Conservation (phyloP, 1,139 yeast species). For the Scheffersomyces cryptocercus region DNA sequence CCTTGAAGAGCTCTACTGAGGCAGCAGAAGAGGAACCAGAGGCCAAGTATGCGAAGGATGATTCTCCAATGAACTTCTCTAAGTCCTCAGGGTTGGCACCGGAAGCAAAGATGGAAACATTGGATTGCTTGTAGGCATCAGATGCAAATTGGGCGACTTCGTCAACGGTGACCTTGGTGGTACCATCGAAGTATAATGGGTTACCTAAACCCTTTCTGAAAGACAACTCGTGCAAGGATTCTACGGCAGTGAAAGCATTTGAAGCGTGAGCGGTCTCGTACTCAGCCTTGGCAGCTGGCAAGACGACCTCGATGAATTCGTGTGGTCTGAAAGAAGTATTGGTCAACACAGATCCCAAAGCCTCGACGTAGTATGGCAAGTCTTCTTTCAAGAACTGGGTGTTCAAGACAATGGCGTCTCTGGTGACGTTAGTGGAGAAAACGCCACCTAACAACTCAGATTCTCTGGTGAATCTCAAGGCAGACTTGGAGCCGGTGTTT, state of each 20-base stretch:
- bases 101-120: conserved; percentile 69
- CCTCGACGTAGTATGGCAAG: conserved; percentile 89
- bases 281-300: conserved; percentile 74
- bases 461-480: conserved; percentile 92
- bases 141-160: conserved; percentile 70
- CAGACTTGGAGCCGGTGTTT: conserved; percentile 82
- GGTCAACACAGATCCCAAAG: conserved; percentile 75
- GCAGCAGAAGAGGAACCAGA: conserved; percentile 52
- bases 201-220: conserved; percentile 90
- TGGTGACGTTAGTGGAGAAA: conserved; percentile 67
- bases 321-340: conserved; percentile 77
- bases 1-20: conserved; percentile 52
- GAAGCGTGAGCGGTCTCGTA: conserved; percentile 47
- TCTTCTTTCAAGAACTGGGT: conserved; percentile 85
- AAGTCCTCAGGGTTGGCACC: conserved; percentile 79
- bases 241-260: conserved; percentile 66
- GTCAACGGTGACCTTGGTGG: conserved; percentile 56
- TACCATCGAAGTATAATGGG: conserved; percentile 75
- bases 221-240: conserved; percentile 76
- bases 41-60: conserved; percentile 66
- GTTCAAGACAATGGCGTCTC: conserved; percentile 80
- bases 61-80: conserved; percentile 62
- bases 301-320: conserved; percentile 78
- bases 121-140: conserved; percentile 67
- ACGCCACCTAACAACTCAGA: conserved; percentile 90